Conservation (phyloP, 805 yeast genomes). For the Priceomyces melissophilus region DNA sequence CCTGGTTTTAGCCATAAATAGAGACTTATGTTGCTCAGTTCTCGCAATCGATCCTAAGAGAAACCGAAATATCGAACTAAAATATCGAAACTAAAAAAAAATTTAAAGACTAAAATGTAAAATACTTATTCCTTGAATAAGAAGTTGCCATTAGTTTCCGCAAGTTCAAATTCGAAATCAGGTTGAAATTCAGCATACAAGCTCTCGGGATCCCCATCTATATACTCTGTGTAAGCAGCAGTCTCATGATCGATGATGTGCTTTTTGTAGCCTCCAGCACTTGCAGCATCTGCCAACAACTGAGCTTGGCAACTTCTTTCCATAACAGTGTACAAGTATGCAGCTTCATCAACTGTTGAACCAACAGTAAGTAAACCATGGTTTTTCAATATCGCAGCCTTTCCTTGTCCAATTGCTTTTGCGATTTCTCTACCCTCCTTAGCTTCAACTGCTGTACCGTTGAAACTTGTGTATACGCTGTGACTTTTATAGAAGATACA, state of each 20-base stretch:
- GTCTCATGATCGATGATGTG: conserved; percentile 54
- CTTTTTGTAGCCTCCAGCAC: conserved; percentile 36
- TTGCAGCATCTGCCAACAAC: conserved; percentile 38
- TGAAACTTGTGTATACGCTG: conserved; percentile 63
- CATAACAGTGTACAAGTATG: conserved; percentile 29
- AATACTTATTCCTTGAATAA: neutral
- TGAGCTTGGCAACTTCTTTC: conserved; percentile 31
- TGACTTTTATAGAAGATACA: conserved; percentile 66
- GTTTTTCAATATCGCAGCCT: conserved; percentile 30
- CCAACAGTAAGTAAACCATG: conserved; percentile 37
- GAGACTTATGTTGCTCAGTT: no score
- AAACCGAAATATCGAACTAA: no score
- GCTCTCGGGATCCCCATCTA: conserved; percentile 62
- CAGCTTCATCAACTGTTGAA: conserved; percentile 34
- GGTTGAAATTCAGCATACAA: conserved; percentile 73
- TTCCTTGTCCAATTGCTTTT: conserved; percentile 25
- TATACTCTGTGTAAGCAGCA: conserved; percentile 62
- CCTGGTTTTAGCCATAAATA: no score
- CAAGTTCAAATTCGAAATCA: conserved; percentile 47
- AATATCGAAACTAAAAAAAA: no score
- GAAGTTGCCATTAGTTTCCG: conserved; percentile 30
- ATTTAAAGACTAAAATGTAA: no score
- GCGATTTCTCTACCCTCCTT: conserved; percentile 32
- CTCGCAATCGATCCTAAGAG: no score
- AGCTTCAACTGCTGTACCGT: conserved; percentile 63